Base-by-base conservation (phyloP, 225 moss, liverwort and hornwort genomes). In the Straminergon stramineum region DNA sequence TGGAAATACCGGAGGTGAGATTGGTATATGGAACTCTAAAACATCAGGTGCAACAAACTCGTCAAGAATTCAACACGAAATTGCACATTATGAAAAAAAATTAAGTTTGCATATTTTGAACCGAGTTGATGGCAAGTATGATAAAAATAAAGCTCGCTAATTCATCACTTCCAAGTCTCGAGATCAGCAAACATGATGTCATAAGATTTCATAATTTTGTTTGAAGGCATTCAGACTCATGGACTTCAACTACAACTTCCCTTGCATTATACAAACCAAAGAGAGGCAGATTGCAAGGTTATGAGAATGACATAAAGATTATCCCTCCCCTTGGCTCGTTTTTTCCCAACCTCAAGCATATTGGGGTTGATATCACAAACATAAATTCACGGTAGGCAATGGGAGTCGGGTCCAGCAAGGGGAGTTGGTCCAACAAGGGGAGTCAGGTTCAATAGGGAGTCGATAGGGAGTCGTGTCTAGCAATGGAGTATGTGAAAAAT, bases 261-360 rank as follows among this genome's bases (percentile, higher is more conserved):
- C 55, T 66, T 37, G 69, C 61, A 88, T 32, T 65, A 75, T 18
- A 56, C 71, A 37, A 83, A 82, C 52, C 34, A 58, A 90, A 34
- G 13, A 55, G n/a, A 55, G 55, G 63, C n/a, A 57, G 32, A 73
- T 75, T 84, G 27, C 62, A 81, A 68, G 66, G 65, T 75, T 60
- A 87, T 63, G 79, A 79, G 41, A 83, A 58, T 34, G 15, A 82
- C 22, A 64, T 57, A 86, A 71, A 88, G 61, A 60, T 89, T 81
- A 99, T 97, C 97, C 95, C 92, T 94, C 88, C 90, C 88, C 71
- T 91, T 94, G 30, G 99, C 96, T 91, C 97, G 93, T 87, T 95
- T 92, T 69, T 95, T 96, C 86, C 99, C 99, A 89, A 97, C 94
- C 84, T 99, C 96, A 21, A 99, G 96, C 99, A 99, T 99, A 62